These are phyloP conservation scores for Hypocreales sp. DNA, from an alignment of 2,329 filamentous ascomycete genomes.

Conservation along the genomic window DNA sequence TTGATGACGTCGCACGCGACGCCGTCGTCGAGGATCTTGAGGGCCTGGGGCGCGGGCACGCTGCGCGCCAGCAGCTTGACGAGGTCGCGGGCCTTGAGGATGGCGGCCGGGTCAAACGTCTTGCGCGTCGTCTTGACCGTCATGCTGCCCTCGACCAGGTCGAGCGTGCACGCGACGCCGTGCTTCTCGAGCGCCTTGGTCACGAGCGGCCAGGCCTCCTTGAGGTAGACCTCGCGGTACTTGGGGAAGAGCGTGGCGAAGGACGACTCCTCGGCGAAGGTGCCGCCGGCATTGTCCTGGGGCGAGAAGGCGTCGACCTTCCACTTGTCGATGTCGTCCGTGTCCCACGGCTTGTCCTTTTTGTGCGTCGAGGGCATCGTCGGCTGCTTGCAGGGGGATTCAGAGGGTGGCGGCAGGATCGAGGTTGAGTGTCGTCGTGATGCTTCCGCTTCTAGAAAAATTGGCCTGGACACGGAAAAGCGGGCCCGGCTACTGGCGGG, in stretches of 20 bases:
- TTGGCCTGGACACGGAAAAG: too few species aligned
- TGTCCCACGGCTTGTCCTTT: constrained; percentile 86
- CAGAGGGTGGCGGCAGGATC: neutral
- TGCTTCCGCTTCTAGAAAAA: too few species aligned
- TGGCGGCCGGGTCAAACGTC: constrained; percentile 81
- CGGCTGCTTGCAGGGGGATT: neutral
- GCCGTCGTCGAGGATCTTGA: constrained; percentile 89
- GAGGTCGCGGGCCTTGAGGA: constrained; percentile 84
- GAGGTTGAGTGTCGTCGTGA: too few species aligned
- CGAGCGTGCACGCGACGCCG: constrained; percentile 80
- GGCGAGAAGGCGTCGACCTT: constrained; percentile 77
- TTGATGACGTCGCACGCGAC: constrained; percentile 93
- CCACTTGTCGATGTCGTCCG: constrained; percentile 95
- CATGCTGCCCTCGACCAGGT: constrained; percentile 93
- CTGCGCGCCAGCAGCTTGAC: constrained; percentile 86
- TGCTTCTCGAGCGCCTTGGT: constrained; percentile 75
- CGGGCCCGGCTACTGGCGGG: too few species aligned
- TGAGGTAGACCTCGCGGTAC: constrained; percentile 88
- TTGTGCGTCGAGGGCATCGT: constrained; percentile 79
- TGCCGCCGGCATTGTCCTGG: constrained; percentile 70
- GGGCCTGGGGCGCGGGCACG: constrained; percentile 81
- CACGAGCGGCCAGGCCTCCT: constrained; percentile 83
- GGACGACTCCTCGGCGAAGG: constrained; percentile 83
- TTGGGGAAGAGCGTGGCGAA: constrained; percentile 85
- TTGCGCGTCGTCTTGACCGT: constrained; percentile 88